Conservation (phyloP, 768 basidiomycete species). For the Erythrobasidium yunnanense region DNA sequence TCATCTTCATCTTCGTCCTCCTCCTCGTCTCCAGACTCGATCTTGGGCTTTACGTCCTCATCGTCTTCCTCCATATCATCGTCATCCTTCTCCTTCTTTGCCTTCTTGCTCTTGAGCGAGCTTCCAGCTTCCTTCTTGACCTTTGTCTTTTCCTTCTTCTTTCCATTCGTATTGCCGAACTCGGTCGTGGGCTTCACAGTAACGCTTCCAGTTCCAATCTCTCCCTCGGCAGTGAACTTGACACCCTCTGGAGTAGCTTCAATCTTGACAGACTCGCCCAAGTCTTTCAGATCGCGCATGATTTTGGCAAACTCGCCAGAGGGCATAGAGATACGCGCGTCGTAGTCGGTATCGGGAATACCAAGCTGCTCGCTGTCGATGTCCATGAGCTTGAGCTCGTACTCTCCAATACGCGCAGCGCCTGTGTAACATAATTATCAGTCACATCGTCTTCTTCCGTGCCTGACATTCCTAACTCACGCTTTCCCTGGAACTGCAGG, state of each 20-base stretch:
- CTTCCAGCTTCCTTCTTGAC: slow-evolving; percentile 29
- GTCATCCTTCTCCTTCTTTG: slow-evolving; percentile 40
- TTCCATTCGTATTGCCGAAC: slow-evolving; percentile 20
- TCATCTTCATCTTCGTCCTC: slow-evolving; percentile 33
- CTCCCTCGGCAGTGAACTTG: slow-evolving; percentile 81
- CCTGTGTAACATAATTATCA: slow-evolving; percentile 46
- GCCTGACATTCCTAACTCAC: slow-evolving; percentile 49
- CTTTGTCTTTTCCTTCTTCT: slow-evolving; percentile 33
- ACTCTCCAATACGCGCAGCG: slow-evolving; percentile 86
- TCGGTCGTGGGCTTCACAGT: slow-evolving; percentile 56
- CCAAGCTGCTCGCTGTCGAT: slow-evolving; percentile 83
- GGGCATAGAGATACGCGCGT: slow-evolving; percentile 78
- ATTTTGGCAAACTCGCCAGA: slow-evolving; percentile 80
- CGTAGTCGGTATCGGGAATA: slow-evolving; percentile 95
- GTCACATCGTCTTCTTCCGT: not conserved
- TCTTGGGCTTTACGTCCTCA: slow-evolving; percentile 45
- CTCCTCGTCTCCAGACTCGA: slow-evolving; percentile 38
- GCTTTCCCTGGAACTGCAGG: slow-evolving; percentile 77
- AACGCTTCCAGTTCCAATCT: slow-evolving; percentile 81
- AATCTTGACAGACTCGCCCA: slow-evolving; percentile 90
- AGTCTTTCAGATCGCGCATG: slow-evolving; percentile 73
- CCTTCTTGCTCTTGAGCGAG: slow-evolving; percentile 27
- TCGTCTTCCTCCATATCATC: slow-evolving; percentile 43
- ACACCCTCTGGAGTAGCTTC: slow-evolving; percentile 94
- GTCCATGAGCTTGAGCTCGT: slow-evolving; percentile 99